phyloP scores from a whole-genome alignment of 108 stramenopile genomes.

The Nitzschia putrida region DNA sequence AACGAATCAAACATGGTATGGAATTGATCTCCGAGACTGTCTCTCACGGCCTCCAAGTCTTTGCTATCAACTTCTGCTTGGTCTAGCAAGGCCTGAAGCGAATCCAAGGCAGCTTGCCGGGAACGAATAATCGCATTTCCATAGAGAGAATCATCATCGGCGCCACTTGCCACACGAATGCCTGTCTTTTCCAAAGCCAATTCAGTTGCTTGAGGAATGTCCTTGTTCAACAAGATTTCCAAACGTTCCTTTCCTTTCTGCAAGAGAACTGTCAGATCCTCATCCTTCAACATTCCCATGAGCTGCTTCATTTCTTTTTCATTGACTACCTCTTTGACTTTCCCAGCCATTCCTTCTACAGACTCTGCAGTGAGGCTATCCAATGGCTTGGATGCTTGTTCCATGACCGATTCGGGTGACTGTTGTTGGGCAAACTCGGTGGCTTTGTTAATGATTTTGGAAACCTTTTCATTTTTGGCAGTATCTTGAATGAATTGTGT shows the following conservation, averaged over 20 bases:
- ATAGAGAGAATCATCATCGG: constrained; percentile 21
- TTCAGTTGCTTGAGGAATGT: constrained; percentile 62
- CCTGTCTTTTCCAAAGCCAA: constrained; percentile 60
- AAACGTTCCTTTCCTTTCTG: constrained; percentile 64
- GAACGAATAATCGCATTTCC: constrained; percentile 44
- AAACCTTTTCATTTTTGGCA: constrained; percentile 23
- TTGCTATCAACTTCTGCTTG: constrained; percentile 30
- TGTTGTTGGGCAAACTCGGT: constrained; percentile 17
- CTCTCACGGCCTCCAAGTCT: constrained; percentile 30
- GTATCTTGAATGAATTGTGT: constrained; percentile 33
- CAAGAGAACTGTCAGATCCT: constrained; percentile 73
- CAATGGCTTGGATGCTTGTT: constrained; percentile 20
- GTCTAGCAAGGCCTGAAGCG: constrained; percentile 50
- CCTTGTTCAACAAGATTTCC: constrained; percentile 62
- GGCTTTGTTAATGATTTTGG: constrained; percentile 28
- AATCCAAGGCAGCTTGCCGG: constrained; percentile 63
- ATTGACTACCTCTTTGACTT: constrained; percentile 33
- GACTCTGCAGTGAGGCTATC: not conserved
- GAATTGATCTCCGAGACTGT: constrained; percentile 57
- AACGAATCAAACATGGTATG: constrained; percentile 68
- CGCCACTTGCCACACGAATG: constrained; percentile 50
- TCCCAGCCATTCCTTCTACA: constrained; percentile 4
- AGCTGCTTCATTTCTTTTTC: constrained; percentile 64
- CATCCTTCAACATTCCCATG: constrained; percentile 77
- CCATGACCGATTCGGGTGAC: constrained; percentile 17